Percentiles rank a stretch among this genome's conserved stretches.
phyloP scores from a whole-genome alignment of 805 yeast species.

The Nakazawaea pomicola region DNA sequence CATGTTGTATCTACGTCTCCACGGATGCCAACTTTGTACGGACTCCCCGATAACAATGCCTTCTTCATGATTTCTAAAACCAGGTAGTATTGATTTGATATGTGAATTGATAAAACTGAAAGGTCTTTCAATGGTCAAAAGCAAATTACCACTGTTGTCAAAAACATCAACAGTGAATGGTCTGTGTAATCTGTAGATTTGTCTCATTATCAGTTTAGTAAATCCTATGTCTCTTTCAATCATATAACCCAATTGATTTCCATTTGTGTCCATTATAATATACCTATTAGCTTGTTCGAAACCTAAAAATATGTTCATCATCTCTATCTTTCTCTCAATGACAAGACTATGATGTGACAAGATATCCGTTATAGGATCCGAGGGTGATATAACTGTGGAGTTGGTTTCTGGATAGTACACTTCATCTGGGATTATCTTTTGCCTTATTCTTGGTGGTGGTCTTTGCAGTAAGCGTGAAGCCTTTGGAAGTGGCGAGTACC shows the following conservation, averaged over 20 bases:
- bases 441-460: conserved; percentile 6
- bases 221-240: conserved; percentile 75
- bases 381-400: conserved; percentile 35
- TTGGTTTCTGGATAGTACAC: conserved; percentile 8
- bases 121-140: conserved; percentile 70
- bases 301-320: conserved; percentile 82
- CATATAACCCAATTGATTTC: conserved; percentile 75
- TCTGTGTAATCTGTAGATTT: conserved; percentile 77
- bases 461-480: conserved; percentile 1
- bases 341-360: conserved; percentile 79
- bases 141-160: conserved; percentile 54
- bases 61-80: conserved; percentile 33
- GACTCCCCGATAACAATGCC: conserved; percentile 71
- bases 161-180: conserved; percentile 76
- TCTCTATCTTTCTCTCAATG: conserved; percentile 82
- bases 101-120: conserved; percentile 88
- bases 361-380: conserved; percentile 58
- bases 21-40: conserved; percentile 89
- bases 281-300: conserved; percentile 89
- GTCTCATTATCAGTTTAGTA: conserved; percentile 68
- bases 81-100: conserved; percentile 68
- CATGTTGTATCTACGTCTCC: conserved; percentile 86
- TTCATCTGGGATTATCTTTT: conserved; percentile 8
- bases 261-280: conserved; percentile 64
- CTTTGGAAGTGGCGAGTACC: conserved; percentile 9